phyloP scores from a whole-genome alignment of 1,284 basidiomycete genomes.

The Moniliophthora roreri region DNA sequence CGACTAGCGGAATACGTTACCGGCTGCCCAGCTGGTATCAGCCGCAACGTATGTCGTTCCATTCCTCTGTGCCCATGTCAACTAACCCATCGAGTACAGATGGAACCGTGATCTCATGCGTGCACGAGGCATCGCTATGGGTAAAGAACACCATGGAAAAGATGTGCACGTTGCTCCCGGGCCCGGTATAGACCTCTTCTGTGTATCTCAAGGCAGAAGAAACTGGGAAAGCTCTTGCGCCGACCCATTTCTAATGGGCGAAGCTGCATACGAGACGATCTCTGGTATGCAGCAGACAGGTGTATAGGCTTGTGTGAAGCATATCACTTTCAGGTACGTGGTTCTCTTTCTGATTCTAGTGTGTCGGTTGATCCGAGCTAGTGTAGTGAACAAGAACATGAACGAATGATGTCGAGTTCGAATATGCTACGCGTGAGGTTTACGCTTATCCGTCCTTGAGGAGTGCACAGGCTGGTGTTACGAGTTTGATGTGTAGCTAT shows the following conservation, averaged over 20 bases:
- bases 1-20: conserved; percentile 38
- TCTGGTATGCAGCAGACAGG: conserved; percentile 72
- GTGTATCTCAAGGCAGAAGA: conserved; percentile 47
- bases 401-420: conserved; percentile 12
- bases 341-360: neutral
- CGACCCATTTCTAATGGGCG: conserved; percentile 72
- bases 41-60: conserved; percentile 34
- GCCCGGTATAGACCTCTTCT: conserved; percentile 46
- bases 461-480: conserved; percentile 54
- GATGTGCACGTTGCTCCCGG: conserved; percentile 54
- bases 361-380: neutral
- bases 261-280: conserved; percentile 73
- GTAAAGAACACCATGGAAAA: conserved; percentile 60
- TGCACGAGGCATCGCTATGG: conserved; percentile 58
- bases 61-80: neutral
- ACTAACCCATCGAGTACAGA: conserved; percentile 19
- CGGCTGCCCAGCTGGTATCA: conserved; percentile 44
- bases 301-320: conserved; percentile 79
- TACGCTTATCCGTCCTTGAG: conserved; percentile 18
- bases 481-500: conserved; percentile 79
- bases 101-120: conserved; percentile 50
- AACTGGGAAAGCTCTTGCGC: conserved; percentile 68
- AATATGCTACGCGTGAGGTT: conserved; percentile 17
- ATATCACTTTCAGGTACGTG: conserved; percentile 43
- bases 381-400: conserved; percentile 14